These are phyloP conservation scores for Claviceps paspali DNA, from an alignment of 2,329 filamentous ascomycete species.

Conservation along the genomic window DNA sequence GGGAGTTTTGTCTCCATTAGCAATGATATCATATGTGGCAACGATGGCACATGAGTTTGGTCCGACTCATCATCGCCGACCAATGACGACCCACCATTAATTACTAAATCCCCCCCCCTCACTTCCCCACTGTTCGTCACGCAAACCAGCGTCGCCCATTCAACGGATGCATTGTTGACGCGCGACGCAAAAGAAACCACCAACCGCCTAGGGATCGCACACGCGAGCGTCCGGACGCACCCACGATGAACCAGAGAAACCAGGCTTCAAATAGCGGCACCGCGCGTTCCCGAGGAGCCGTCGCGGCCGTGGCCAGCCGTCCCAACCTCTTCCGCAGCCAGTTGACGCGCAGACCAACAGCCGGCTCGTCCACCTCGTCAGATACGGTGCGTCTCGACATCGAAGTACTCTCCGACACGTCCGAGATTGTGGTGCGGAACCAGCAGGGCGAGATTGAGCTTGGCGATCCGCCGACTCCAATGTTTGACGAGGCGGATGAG, in stretches of 20 bases:
- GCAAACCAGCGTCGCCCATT: too few relatives aligned
- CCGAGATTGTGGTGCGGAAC: conserved; percentile 47
- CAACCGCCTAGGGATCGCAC: too few relatives aligned
- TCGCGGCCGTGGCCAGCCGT: conserved; percentile 2
- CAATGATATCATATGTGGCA: too few relatives aligned
- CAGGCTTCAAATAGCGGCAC: not conserved
- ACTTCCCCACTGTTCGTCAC: too few relatives aligned
- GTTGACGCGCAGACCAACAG: conserved; percentile 40
- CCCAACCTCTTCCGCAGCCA: conserved; percentile 44
- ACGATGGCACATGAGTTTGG: too few relatives aligned
- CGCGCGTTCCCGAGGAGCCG: conserved; percentile 1
- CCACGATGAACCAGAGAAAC: conserved; percentile 5
- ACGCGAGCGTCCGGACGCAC: too few relatives aligned
- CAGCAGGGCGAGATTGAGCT: conserved; percentile 47
- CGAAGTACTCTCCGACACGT: conserved; percentile 28
- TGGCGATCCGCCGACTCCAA: conserved; percentile 37
- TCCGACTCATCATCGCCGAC: too few relatives aligned
- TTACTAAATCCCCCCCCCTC: too few relatives aligned
- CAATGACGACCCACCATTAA: too few relatives aligned
- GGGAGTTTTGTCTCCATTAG: too few relatives aligned
- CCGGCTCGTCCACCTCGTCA: conserved; percentile 20
- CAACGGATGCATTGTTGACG: too few relatives aligned
- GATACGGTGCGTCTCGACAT: conserved; percentile 35
- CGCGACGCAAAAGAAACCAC: too few relatives aligned
- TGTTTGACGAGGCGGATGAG: conserved; percentile 39